Evolutionary conservation across 345 rosid species (phyloP), one percentile per base, ranked within the genome.

Genomic region (Linum tenue): DNA sequence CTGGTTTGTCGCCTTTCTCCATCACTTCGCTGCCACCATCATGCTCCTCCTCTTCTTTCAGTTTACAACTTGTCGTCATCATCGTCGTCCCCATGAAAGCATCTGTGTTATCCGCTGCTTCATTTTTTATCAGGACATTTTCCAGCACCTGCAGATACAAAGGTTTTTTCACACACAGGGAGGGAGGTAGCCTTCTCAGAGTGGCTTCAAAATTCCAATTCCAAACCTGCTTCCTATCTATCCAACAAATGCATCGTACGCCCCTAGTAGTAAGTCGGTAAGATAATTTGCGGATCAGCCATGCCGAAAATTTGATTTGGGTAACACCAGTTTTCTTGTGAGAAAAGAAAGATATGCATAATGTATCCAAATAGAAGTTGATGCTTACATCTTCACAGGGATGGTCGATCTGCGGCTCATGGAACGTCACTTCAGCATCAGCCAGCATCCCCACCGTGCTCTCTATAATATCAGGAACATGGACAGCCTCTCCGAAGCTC

Each of bases 391-490:
- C 75, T 82, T 88, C 96, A 43, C 82, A 75, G 3, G 84, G 80
- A 70, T 86, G 85, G 68, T 83, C 86, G 39, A 79, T 73, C 62
- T 84, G 82, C 41, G 86, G 79, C 73, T 76, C 85, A 51, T 81
- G 89, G 67, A 85, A 79, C 55, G 95, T 81, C 38, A 89, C 94
- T 66, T 89, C 90, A 11, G 91, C 87, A 64, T 83, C 85, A 7
- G 96, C 83, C 73, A 95, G 77, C 53, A 91, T 73, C 67, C 96
- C 95, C 1, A 80, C 91, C 16, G 91, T 95, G 74, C 97, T 91
- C 78, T 95, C 99, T 17, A 94, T 89, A 62, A 91, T 86, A 63
- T 94, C 97, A 31, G 99, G 97, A 12, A 87, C 88, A 62, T 86
- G 88, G 74, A 86, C 64, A 65, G 79, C 86, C 64, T 84, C 89